Conservation (phyloP, 371 early-diverging fungal species). For the Mucor circinelloides region DNA sequence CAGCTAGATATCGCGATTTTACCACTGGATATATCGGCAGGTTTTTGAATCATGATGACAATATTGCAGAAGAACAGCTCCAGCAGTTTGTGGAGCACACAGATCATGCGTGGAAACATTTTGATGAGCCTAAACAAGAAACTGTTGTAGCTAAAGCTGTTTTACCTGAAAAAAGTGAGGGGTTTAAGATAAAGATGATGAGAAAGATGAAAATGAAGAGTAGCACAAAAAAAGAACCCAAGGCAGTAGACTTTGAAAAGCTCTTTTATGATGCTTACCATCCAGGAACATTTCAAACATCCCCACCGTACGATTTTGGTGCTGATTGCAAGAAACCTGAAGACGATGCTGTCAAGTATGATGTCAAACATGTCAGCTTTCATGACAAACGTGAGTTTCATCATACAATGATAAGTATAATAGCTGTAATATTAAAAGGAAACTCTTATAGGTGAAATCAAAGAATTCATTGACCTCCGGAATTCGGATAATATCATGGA, state of each 20-base stretch:
- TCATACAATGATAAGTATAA: too few species aligned
- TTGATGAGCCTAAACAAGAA: background rate
- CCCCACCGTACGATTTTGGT: background rate
- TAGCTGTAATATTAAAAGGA: background rate
- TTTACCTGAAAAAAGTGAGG: background rate
- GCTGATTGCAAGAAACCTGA: background rate
- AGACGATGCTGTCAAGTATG: background rate
- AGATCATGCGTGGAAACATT: background rate
- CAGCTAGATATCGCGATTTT: constrained; percentile 4
- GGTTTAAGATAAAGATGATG: too few species aligned
- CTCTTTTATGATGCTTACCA: background rate
- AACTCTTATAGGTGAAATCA: constrained; percentile 1
- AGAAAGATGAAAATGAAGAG: background rate
- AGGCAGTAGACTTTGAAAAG: too few species aligned
- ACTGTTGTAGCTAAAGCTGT: background rate
- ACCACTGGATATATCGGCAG: background rate
- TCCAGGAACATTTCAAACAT: background rate
- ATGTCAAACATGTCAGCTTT: background rate
- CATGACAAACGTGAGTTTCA: constrained; percentile 3
- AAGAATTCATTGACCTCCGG: background rate
- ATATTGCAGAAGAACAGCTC: background rate
- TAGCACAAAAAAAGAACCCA: too few species aligned
- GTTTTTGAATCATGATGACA: constrained; percentile 15
- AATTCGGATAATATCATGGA: background rate
- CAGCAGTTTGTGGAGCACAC: background rate